Percentiles rank a stretch among this genome's conserved stretches.
These are phyloP conservation scores for Ceratocystis albifundus DNA, from an alignment of 2,329 filamentous ascomycete species.

Conservation along the genomic window DNA sequence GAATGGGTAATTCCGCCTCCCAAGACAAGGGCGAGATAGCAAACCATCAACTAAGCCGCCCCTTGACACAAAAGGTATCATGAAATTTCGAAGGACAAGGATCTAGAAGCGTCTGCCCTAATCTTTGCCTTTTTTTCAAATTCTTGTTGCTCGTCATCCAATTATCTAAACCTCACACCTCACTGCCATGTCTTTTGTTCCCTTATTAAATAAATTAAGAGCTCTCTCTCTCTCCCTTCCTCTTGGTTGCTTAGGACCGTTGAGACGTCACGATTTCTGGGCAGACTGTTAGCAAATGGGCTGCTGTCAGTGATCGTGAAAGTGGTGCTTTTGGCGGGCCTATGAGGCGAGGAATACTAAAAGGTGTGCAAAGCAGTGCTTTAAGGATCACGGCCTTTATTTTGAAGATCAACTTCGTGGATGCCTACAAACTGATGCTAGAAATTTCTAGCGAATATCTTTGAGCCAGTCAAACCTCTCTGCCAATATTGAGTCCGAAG, in stretches of 20 bases:
- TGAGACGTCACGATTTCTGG: neutral
- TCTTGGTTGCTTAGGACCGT: neutral
- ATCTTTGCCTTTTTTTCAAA: too few relatives aligned
- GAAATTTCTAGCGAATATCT: neutral
- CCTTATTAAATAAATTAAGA: too few relatives aligned
- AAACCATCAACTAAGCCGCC: too few relatives aligned
- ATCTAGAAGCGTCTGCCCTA: too few relatives aligned
- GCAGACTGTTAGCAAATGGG: neutral
- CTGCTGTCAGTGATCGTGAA: conserved; percentile 9
- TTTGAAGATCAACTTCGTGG: neutral
- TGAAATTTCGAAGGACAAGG: too few relatives aligned
- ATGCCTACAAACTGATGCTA: neutral
- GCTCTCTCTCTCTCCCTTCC: neutral
- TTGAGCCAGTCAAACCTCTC: neutral
- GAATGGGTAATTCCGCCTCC: too few relatives aligned
- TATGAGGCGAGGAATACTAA: neutral
- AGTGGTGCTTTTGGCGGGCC: neutral
- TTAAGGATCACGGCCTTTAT: neutral
- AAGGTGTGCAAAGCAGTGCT: neutral
- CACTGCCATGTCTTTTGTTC: neutral
- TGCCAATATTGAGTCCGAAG: neutral
- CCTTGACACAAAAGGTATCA: too few relatives aligned
- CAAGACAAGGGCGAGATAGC: too few relatives aligned
- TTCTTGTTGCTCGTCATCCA: too few relatives aligned
- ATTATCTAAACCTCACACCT: neutral